Conservation (phyloP, 2,329 filamentous ascomycete species). For the Camptophora hylomeconis region DNA sequence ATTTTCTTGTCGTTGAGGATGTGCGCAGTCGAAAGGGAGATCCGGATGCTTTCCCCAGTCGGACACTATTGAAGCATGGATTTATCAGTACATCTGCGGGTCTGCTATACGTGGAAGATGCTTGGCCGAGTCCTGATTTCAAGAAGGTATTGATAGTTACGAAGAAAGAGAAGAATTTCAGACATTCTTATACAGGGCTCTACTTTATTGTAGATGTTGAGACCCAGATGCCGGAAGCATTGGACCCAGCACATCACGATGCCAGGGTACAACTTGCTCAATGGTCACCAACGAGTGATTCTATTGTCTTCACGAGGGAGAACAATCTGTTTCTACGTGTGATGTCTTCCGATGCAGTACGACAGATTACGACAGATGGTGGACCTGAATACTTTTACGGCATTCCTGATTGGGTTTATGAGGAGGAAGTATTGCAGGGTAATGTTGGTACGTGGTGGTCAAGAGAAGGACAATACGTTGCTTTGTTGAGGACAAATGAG, state of each 20-base stretch:
- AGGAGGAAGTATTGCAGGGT: conserved; percentile 67
- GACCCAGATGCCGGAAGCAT: conserved; percentile 60
- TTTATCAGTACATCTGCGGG: conserved; percentile 48
- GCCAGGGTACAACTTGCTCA: conserved; percentile 67
- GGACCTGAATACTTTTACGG: conserved; percentile 86
- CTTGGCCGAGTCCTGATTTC: conserved; percentile 69
- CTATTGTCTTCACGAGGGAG: conserved; percentile 74
- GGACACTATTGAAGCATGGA: conserved; percentile 60
- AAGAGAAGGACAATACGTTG: conserved; percentile 72
- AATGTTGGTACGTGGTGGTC: conserved; percentile 94
- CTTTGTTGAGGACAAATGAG: conserved; percentile 90
- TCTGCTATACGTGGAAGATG: conserved; percentile 43
- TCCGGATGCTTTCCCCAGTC: conserved; percentile 37
- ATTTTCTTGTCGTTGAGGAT: conserved; percentile 77
- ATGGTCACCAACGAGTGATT: conserved; percentile 80
- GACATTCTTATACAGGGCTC: conserved; percentile 71
- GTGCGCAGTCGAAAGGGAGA: conserved; percentile 42
- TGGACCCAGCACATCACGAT: conserved; percentile 56
- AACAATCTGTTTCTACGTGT: conserved; percentile 84
- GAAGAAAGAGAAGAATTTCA: conserved; percentile 62
- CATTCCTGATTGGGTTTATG: conserved; percentile 94
- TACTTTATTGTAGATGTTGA: conserved; percentile 92
- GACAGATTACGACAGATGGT: conserved; percentile 73
- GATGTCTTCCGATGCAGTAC: conserved; percentile 42
- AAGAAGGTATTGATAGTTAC: conserved; percentile 77